Evolutionary conservation across 2,329 filamentous ascomycete genomes (phyloP).

Genomic region (Leptoxyphium fumago): DNA sequence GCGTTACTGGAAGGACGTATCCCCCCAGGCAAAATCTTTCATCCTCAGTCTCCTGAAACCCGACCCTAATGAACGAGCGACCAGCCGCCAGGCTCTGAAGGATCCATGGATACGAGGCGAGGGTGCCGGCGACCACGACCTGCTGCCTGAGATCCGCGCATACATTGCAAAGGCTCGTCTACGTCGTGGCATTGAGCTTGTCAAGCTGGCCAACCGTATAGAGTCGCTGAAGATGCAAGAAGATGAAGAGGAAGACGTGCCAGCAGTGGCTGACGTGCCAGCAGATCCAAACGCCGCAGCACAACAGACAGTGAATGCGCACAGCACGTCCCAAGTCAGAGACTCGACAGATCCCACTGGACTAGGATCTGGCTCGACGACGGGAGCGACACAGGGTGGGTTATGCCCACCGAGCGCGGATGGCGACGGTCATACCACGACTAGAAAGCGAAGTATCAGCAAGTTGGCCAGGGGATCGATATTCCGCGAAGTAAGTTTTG

Average conservation of each 20-base stretch:
- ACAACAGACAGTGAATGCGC: conserved; percentile 25
- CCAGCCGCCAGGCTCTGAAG: conserved; percentile 35
- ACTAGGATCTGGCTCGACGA: neutral
- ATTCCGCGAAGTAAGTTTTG: conserved; percentile 60
- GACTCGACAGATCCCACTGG: neutral
- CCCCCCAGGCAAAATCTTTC: conserved; percentile 87
- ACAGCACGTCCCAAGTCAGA: conserved; percentile 4
- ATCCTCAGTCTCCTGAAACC: conserved; percentile 70
- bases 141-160: conserved; percentile 90
- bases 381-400: neutral
- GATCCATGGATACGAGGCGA: conserved; percentile 69
- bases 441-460: conserved; percentile 39
- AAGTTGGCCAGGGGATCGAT: conserved; percentile 54
- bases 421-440: conserved; percentile 7
- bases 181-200: conserved; percentile 83
- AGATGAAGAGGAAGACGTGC: conserved; percentile 62
- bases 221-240: conserved; percentile 87
- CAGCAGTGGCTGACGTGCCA: conserved; percentile 44
- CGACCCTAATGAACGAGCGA: conserved; percentile 59
- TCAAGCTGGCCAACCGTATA: conserved; percentile 92
- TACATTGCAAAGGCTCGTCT: conserved; percentile 87
- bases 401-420: conserved; percentile 7
- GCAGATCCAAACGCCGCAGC: conserved; percentile 46
- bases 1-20: conserved; percentile 96
- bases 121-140: conserved; percentile 86